Evolutionary conservation across 2,329 filamentous ascomycete species (phyloP).

Genomic region (Colletotrichum incanum): DNA sequence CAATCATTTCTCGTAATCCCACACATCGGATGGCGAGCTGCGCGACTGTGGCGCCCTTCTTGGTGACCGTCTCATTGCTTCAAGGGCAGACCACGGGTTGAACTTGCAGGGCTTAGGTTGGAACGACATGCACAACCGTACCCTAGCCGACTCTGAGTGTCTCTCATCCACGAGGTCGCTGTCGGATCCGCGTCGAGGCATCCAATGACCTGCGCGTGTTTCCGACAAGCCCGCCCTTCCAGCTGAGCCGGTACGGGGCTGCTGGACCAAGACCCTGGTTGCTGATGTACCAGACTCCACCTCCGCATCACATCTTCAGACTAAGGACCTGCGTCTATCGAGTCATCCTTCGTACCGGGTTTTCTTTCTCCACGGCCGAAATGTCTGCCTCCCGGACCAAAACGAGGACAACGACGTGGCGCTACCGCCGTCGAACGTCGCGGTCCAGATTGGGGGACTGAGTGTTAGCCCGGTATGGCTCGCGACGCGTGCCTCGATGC

Average conservation of each 20-base stretch:
- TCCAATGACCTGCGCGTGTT: not conserved
- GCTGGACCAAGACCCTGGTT: not conserved
- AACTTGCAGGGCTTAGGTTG: not conserved
- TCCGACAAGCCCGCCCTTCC: not conserved
- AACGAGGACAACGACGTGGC: not conserved
- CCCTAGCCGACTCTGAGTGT: not conserved
- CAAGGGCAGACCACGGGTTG: too few relatives aligned
- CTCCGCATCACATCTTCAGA: not conserved
- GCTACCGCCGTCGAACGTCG: too few relatives aligned
- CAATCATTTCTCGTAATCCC: not conserved
- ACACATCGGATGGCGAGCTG: not conserved
- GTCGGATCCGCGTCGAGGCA: not conserved
- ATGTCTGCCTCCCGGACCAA: not conserved
- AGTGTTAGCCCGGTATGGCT: not conserved
- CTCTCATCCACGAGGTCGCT: not conserved
- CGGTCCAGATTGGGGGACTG: conserved; percentile 23
- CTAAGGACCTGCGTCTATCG: not conserved
- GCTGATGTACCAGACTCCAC: conserved; percentile 5
- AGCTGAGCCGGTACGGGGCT: not conserved
- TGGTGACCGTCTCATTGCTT: too few relatives aligned
- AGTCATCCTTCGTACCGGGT: not conserved
- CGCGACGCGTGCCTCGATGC: not conserved
- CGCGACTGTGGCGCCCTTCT: too few relatives aligned
- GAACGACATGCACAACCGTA: not conserved
- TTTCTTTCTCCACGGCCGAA: conserved; percentile 1